Evolutionary conservation across 2,329 filamentous ascomycete genomes (phyloP).

Genomic region (Penicillium occitanis): DNA sequence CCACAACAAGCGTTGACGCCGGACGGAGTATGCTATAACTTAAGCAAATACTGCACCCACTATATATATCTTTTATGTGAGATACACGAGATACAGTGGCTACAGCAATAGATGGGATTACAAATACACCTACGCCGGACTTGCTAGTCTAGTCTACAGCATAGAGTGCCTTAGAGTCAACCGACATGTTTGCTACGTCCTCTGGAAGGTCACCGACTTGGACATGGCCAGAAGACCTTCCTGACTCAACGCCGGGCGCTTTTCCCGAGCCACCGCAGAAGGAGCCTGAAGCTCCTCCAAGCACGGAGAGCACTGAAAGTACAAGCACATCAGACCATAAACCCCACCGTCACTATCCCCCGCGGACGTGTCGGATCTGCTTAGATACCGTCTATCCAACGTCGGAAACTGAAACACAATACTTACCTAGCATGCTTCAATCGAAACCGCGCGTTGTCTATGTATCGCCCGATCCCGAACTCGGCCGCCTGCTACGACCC

Average conservation of each 20-base stretch:
- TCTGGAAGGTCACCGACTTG: constrained; percentile 12
- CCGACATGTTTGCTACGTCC: constrained; percentile 7
- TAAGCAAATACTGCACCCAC: not conserved
- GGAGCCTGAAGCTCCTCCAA: constrained; percentile 22
- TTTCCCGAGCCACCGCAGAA: constrained; percentile 13
- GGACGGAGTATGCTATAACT: not conserved
- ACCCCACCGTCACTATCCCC: constrained; percentile 58
- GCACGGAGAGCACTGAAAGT: constrained; percentile 23
- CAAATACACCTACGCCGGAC: not conserved
- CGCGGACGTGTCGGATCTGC: constrained; percentile 85
- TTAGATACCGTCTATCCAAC: constrained; percentile 68
- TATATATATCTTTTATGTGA: constrained; percentile 6
- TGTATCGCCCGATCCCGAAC: constrained; percentile 68
- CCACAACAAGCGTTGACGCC: not conserved
- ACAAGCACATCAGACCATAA: constrained; percentile 24
- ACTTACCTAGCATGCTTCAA: constrained; percentile 58
- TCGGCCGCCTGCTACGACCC: constrained; percentile 78
- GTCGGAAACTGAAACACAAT: constrained; percentile 56
- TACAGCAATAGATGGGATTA: not conserved
- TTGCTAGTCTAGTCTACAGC: not conserved
- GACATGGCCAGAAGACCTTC: constrained; percentile 22
- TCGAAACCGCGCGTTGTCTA: constrained; percentile 63
- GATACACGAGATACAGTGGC: not conserved
- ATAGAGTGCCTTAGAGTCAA: not conserved
- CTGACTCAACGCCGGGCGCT: constrained; percentile 2